These are phyloP conservation scores for Pseudocercospora musae DNA, from an alignment of 2,329 filamentous ascomycete genomes.

Conservation along the genomic window DNA sequence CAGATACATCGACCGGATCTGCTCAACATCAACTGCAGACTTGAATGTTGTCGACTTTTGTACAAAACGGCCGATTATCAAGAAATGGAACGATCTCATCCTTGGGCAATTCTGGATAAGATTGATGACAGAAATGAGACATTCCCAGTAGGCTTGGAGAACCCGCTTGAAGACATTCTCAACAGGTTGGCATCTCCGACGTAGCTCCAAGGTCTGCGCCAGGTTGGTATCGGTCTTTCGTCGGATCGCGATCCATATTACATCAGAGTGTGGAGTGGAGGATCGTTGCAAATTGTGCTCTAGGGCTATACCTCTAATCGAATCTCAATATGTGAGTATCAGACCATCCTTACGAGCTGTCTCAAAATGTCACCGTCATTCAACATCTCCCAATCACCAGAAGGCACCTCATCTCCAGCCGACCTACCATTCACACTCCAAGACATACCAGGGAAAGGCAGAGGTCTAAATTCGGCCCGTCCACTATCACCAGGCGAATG, in stretches of 20 bases:
- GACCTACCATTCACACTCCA: conserved; percentile 10
- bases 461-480: conserved; percentile 40
- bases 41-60: background rate
- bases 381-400: background rate
- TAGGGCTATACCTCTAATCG: background rate
- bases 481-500: conserved; percentile 40
- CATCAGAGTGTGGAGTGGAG: background rate
- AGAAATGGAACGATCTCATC: background rate
- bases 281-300: background rate
- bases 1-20: background rate
- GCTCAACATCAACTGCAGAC: background rate
- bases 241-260: background rate
- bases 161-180: background rate
- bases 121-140: background rate
- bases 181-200: background rate
- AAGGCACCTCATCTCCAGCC: background rate
- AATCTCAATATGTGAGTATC: conserved; percentile 3
- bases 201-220: background rate
- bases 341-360: background rate
- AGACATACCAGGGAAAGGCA: conserved; percentile 36
- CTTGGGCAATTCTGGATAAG: background rate
- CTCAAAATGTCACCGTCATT: background rate
- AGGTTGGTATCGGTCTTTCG: background rate
- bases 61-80: background rate
- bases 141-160: background rate